Base-by-base conservation (phyloP, 495 filamentous ascomycete genomes). In the Penicillium mononematosum region DNA sequence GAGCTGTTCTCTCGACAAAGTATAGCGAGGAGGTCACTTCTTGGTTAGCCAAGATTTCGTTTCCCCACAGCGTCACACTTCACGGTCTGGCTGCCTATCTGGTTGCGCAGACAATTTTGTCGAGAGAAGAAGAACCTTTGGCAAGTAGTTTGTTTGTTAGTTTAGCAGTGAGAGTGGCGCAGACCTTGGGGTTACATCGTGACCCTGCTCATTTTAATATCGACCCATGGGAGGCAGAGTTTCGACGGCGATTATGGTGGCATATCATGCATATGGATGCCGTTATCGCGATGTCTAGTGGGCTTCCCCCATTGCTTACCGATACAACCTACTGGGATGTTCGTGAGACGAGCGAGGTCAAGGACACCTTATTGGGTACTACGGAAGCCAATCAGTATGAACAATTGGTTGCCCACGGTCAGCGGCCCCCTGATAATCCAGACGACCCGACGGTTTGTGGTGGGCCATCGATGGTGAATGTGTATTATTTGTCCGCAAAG, bases 211-310 rank as follows among this genome's bases (percentile, higher is more conserved):
- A 80, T 16, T 82, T 89, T 56, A 81, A 83, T 0, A 80, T 90
- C 16, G 61, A 78, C 3, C 79, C 85, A 3, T 82, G 83, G 52
- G 85, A 89, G 60, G 81, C 85, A 16, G 87, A 90, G 61, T 85
- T 87, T 65, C 78, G 87, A 22, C 78, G 87, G 50, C 77, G 87
- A 1, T 69, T 89, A 31, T 90, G 87, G 87, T 90, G 85, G 86
- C 83, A 86, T 58, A 87, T 90, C 34, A 73, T 88, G 60, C 78
- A 87, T 56, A 81, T 88, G 60, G 88, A 90, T 55, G 76, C 73
- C 3, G 72, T 79, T 19, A 72, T 79, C 6, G 70, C 76, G 4
- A 78, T 79, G 75, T 78, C 76, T 0, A 77, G 75, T 34, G 76
- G 76, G 3, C 62, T 79, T 7, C 76, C 76, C 25, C 76, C 75